phyloP scores from a whole-genome alignment of 2,329 filamentous ascomycete species.

The Fusarium drepaniforme region DNA sequence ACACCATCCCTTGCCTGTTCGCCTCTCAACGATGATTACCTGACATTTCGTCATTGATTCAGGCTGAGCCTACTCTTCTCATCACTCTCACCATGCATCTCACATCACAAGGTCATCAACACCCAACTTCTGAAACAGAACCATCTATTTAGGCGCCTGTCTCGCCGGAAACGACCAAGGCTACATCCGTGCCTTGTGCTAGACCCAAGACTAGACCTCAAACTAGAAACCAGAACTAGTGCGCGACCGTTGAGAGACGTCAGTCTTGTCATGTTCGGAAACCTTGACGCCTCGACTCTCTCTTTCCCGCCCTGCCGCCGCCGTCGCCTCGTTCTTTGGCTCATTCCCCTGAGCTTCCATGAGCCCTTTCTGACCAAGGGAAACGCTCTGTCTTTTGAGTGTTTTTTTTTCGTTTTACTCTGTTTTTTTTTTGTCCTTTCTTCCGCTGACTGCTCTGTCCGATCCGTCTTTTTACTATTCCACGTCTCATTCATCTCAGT shows the following conservation, averaged over 20 bases:
- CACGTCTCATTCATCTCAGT: not conserved
- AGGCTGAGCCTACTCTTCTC: not conserved
- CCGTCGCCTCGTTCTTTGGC: conserved; percentile 2
- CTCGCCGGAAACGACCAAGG: not conserved
- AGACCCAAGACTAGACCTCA: not conserved
- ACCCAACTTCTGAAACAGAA: not conserved
- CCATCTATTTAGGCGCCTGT: not conserved
- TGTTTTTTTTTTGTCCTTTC: not conserved
- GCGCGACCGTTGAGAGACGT: conserved; percentile 8
- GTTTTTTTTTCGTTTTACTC: not conserved
- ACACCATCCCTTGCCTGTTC: not conserved
- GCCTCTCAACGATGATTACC: not conserved
- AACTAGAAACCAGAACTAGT: not conserved
- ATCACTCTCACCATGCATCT: not conserved
- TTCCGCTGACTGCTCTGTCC: not conserved
- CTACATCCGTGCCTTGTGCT: not conserved
- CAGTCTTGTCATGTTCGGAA: conserved; percentile 6
- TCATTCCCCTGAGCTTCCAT: conserved; percentile 4
- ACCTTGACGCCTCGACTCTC: conserved; percentile 26
- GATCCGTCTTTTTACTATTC: conserved; percentile 2
- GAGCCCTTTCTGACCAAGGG: not conserved
- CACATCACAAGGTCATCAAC: not conserved
- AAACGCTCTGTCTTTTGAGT: conserved; percentile 1
- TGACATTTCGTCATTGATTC: too few relatives aligned
- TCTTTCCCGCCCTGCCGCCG: conserved; percentile 1